Evolutionary conservation across 768 basidiomycete species (phyloP).

Genomic region (Suillus bovinus): DNA sequence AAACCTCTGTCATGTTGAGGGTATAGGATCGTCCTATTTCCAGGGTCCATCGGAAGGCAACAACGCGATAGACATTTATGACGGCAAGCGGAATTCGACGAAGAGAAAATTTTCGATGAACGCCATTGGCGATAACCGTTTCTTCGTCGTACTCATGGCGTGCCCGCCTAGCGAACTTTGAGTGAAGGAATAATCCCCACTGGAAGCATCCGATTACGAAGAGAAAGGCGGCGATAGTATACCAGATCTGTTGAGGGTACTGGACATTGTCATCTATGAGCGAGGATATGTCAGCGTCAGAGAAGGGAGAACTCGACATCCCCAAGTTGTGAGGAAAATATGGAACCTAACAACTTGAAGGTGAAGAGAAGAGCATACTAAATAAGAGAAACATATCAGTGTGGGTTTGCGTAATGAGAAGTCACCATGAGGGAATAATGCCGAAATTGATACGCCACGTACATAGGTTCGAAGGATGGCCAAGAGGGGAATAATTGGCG

Average conservation of each 20-base stretch:
- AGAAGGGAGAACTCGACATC: conserved; percentile 1
- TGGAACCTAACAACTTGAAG: not conserved
- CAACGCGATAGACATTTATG: conserved; percentile 45
- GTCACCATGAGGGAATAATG: not conserved
- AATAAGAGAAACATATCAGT: not conserved
- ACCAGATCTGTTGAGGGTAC: conserved; percentile 20
- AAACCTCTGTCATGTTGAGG: conserved; percentile 43
- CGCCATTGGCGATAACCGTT: not conserved
- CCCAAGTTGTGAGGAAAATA: not conserved
- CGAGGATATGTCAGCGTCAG: not conserved
- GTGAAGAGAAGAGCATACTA: not conserved
- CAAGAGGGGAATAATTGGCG: not conserved
- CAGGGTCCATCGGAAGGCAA: conserved; percentile 50
- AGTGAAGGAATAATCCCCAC: conserved; percentile 26
- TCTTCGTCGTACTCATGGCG: conserved; percentile 20
- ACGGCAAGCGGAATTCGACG: conserved; percentile 37
- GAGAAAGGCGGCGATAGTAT: conserved; percentile 17
- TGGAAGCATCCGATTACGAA: conserved; percentile 24
- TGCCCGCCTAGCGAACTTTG: conserved; percentile 17
- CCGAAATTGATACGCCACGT: not conserved
- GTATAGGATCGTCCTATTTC: conserved; percentile 42
- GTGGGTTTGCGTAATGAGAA: not conserved
- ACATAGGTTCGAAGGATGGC: not conserved
- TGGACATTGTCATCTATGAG: not conserved
- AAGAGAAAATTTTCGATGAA: conserved; percentile 39